Conservation (phyloP, 2,329 filamentous ascomycete genomes). For the Colletotrichum spinosum region DNA sequence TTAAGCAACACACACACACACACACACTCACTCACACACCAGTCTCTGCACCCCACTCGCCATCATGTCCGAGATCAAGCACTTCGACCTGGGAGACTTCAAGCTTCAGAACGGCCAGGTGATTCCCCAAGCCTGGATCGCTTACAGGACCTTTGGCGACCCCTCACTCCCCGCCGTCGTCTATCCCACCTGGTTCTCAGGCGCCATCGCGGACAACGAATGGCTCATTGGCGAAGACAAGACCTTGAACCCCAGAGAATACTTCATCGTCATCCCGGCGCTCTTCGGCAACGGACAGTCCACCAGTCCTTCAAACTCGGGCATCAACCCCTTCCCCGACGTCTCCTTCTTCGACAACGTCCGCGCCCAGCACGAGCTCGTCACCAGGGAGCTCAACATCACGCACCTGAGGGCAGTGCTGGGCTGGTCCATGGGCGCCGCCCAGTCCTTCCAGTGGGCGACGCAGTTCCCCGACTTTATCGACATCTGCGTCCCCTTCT, state of each 20-base stretch:
- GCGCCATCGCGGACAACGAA: slow-evolving; percentile 75
- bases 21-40: too few species aligned
- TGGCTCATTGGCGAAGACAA: slow-evolving; percentile 78
- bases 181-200: slow-evolving; percentile 80
- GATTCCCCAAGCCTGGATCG: slow-evolving; percentile 74
- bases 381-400: slow-evolving; percentile 56
- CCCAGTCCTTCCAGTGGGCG: slow-evolving; percentile 64
- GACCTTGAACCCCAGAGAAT: slow-evolving; percentile 68
- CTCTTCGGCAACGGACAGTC: slow-evolving; percentile 66
- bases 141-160: slow-evolving; percentile 81
- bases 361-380: slow-evolving; percentile 57
- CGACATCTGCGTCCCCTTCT: slow-evolving; percentile 59
- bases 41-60: too few species aligned
- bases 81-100: slow-evolving; percentile 73
- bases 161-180: slow-evolving; percentile 73
- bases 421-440: slow-evolving; percentile 69
- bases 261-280: slow-evolving; percentile 63
- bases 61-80: slow-evolving; percentile 46
- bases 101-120: slow-evolving; percentile 72
- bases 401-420: slow-evolving; percentile 58
- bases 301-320: slow-evolving; percentile 62
- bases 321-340: slow-evolving; percentile 54
- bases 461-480: slow-evolving; percentile 62
- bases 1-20: too few species aligned
- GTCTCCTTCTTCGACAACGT: slow-evolving; percentile 63